phyloP scores from a whole-genome alignment of 1,139 yeast genomes.

The Schizosaccharomyces versatilis region DNA sequence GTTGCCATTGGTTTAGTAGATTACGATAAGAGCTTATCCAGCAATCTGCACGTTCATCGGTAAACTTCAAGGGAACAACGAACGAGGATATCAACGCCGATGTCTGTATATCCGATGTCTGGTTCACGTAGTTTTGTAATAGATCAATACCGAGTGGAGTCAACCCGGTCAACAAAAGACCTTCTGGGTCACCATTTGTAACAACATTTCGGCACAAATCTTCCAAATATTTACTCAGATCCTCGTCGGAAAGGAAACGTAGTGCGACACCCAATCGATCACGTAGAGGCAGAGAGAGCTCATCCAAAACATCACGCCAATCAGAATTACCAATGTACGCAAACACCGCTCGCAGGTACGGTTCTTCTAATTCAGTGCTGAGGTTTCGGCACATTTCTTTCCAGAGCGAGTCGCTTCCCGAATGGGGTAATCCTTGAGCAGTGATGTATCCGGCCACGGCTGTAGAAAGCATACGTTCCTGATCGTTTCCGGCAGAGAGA shows the following conservation, averaged over 20 bases:
- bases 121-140: constrained; percentile 66
- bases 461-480: constrained; percentile 61
- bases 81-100: constrained; percentile 63
- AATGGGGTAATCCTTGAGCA: constrained; percentile 30
- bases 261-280: constrained; percentile 82
- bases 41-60: constrained; percentile 24
- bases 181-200: constrained; percentile 67
- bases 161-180: constrained; percentile 69
- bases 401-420: constrained; percentile 52
- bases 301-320: constrained; percentile 92
- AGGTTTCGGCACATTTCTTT: constrained; percentile 74
- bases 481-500: constrained; percentile 33
- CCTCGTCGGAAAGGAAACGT: constrained; percentile 60
- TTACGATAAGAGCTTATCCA: constrained; percentile 30
- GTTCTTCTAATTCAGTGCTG: constrained; percentile 72
- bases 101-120: constrained; percentile 82
- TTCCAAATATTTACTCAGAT: constrained; percentile 24
- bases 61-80: constrained; percentile 66
- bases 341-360: constrained; percentile 75
- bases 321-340: constrained; percentile 86
- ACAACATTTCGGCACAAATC: constrained; percentile 53
- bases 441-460: constrained; percentile 87
- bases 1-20: constrained; percentile 67
- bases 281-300: constrained; percentile 63
- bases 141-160: constrained; percentile 66